Percentiles rank a stretch among this genome's conserved stretches.
phyloP scores from a whole-genome alignment of 2,329 filamentous ascomycete species.

The Fusarium chlamydosporum region DNA sequence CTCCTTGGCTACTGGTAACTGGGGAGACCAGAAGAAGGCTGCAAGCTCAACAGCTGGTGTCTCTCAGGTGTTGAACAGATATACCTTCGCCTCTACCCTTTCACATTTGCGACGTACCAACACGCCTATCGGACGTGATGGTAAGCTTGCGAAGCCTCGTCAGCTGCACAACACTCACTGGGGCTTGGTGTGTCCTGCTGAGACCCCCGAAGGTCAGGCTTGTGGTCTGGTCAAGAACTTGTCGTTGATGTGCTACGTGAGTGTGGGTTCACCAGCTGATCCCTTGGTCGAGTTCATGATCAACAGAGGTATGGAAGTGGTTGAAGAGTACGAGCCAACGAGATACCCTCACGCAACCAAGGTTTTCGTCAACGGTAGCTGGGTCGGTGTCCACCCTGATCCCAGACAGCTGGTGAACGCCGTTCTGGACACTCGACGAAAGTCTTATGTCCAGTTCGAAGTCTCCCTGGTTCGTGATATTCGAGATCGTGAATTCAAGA shows the following conservation, averaged over 20 bases:
- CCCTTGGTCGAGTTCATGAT: slow-evolving; percentile 89
- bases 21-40: slow-evolving; percentile 99
- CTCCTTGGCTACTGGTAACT: slow-evolving; percentile 96
- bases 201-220: slow-evolving; percentile 98
- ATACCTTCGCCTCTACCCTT: slow-evolving; percentile 95
- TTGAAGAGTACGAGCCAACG: slow-evolving; percentile 93
- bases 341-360: slow-evolving; percentile 94
- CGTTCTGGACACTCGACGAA: slow-evolving; percentile 82
- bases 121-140: slow-evolving; percentile 94
- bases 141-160: slow-evolving; percentile 96
- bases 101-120: slow-evolving; percentile 98
- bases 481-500: slow-evolving; percentile 96
- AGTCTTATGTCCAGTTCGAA: slow-evolving; percentile 88
- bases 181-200: slow-evolving; percentile 96
- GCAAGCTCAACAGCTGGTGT: slow-evolving; percentile 95
- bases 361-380: slow-evolving; percentile 97
- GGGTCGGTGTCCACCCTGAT: slow-evolving; percentile 95
- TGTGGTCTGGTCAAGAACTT: slow-evolving; percentile 98
- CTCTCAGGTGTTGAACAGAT: slow-evolving; percentile 96
- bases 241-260: slow-evolving; percentile 98
- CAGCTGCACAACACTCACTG: slow-evolving; percentile 97
- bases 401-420: slow-evolving; percentile 86
- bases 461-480: slow-evolving; percentile 97
- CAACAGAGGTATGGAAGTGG: slow-evolving; percentile 92
- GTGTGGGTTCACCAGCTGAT: slow-evolving; percentile 93